Percentiles rank a stretch among this genome's conserved stretches.
phyloP scores from a whole-genome alignment of 176 grass and related monocot genomes.

The Phyllostachys edulis region DNA sequence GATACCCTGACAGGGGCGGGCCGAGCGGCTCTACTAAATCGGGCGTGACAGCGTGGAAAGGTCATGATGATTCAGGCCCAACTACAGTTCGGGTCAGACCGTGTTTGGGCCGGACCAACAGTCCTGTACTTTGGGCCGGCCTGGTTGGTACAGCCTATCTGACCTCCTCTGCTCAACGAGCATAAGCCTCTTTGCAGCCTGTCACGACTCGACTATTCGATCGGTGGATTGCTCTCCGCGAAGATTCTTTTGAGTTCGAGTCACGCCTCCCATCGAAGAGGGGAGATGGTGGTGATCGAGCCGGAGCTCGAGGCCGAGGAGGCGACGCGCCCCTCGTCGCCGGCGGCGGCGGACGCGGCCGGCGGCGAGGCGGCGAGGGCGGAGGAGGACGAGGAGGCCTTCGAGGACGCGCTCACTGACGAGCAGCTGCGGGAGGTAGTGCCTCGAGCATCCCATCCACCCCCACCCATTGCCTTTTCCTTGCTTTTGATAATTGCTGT shows the following conservation, averaged over 20 bases:
- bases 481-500: background rate
- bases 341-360: background rate
- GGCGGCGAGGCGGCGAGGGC: background rate
- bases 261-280: background rate
- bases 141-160: too few relatives aligned
- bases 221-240: background rate
- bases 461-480: background rate
- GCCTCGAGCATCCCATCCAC: background rate
- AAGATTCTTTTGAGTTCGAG: background rate
- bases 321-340: background rate
- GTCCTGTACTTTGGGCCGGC: too few relatives aligned
- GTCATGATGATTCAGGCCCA: too few relatives aligned
- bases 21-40: too few relatives aligned
- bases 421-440: constrained; percentile 84
- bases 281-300: constrained; percentile 75
- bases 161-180: background rate
- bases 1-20: too few relatives aligned
- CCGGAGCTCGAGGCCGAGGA: constrained; percentile 38
- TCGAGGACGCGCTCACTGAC: constrained; percentile 95
- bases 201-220: background rate
- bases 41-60: too few relatives aligned
- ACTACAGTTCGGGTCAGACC: too few relatives aligned
- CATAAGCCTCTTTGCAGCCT: background rate
- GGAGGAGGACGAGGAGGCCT: constrained; percentile 53
- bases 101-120: too few relatives aligned